Evolutionary conservation across 768 basidiomycete genomes (phyloP), one percentile per base, ranked within the genome.

Genomic region (Mycena polygramma): DNA sequence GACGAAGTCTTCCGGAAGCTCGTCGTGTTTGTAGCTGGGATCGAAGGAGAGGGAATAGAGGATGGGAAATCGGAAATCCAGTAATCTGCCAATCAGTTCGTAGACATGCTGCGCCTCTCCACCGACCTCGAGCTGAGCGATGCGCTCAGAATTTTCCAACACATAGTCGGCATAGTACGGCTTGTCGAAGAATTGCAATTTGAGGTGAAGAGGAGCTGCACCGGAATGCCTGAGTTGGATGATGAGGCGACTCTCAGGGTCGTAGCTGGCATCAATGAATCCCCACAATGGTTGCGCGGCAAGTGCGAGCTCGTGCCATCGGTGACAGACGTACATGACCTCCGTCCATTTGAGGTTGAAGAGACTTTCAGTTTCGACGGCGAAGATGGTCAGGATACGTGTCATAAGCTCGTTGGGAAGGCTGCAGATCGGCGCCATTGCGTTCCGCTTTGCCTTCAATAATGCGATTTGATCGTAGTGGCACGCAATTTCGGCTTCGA

Each of bases 401-500:
- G 43, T 9, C 17, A 68, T 37, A 30, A 69, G 61, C n/a, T 69
- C 68, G 62, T 69, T 69, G 24, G 68, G 68, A 1, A 69, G 66
- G 6, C 19, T 19, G 19, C 24, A 46, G 43, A 68, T 68, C 10
- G 66, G 66, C 5, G 46, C 41, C 6, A 68, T 60, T 8, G 66
- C 36, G 20, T 68, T 68, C 11, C 66, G 66, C 20, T 68, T 62
- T 24, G 66, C 66, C 41, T 61, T 68, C 6, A 68, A 36, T 8
- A 24, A 9, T 7, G 51, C 35, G 2, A 68, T 68, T 41, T 60
- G 51, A n/a, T 20, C 51, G 39, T 67, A 60, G 52, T 60, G 66
- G 58, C 49, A 60, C 11, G 37, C 66, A 8, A 67, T 49, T 46
- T 58, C 9, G 1, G 51, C 8, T 9, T 63, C 61, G 8, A 63